phyloP scores from a whole-genome alignment of 2,329 filamentous ascomycete species.

The Fusarium virguliforme region DNA sequence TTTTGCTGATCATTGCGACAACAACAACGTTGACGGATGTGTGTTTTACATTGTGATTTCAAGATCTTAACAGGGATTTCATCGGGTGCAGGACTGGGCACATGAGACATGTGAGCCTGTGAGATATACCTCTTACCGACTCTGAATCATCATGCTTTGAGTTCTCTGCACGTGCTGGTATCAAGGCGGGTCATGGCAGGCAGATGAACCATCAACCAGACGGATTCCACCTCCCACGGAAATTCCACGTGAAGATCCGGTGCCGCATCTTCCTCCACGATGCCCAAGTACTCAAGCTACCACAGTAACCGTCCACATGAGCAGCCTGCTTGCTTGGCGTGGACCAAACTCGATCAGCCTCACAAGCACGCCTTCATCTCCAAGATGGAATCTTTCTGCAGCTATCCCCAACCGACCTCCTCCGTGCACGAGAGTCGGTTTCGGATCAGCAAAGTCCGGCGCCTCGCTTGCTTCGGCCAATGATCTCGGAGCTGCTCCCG shows the following conservation, averaged over 20 bases:
- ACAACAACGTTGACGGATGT: neutral
- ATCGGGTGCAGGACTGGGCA: neutral
- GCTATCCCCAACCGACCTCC: neutral
- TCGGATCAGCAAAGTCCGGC: neutral
- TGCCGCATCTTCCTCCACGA: neutral
- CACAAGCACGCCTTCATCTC: constrained; percentile 2
- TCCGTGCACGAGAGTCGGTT: neutral
- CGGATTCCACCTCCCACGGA: neutral
- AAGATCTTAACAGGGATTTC: neutral
- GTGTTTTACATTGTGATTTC: neutral
- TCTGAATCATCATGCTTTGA: neutral
- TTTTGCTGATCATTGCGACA: constrained; percentile 9
- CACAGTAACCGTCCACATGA: neutral
- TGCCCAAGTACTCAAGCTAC: neutral
- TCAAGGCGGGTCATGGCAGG: neutral
- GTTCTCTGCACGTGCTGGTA: neutral
- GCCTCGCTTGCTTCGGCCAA: constrained; percentile 22
- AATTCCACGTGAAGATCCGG: constrained; percentile 1
- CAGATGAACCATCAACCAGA: constrained; percentile 1
- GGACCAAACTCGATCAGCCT: neutral
- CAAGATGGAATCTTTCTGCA: constrained; percentile 6
- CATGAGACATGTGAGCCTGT: neutral
- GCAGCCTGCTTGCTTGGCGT: neutral
- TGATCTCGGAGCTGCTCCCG: constrained; percentile 27
- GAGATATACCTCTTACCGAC: neutral